Evolutionary conservation across 768 basidiomycete species (phyloP).

Genomic region (Lentinula lateritia): DNA sequence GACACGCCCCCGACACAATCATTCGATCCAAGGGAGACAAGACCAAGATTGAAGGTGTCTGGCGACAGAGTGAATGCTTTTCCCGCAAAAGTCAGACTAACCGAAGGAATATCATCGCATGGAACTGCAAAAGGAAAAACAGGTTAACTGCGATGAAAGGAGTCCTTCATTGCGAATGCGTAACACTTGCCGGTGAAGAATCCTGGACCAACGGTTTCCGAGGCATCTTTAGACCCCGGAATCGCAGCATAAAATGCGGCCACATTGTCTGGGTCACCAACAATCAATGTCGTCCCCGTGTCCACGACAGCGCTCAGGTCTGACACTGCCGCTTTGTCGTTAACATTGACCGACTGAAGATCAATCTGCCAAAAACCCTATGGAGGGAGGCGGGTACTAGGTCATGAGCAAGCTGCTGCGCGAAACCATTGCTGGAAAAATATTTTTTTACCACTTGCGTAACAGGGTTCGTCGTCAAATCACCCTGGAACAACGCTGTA

Average conservation of each 20-base stretch:
- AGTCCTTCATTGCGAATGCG: not conserved
- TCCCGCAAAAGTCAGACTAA: slow-evolving; percentile 34
- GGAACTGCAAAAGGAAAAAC: slow-evolving; percentile 18
- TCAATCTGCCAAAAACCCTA: slow-evolving; percentile 29
- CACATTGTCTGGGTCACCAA: slow-evolving; percentile 25
- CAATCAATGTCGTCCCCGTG: slow-evolving; percentile 36
- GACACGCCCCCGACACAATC: slow-evolving; percentile 45
- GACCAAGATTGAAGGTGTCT: slow-evolving; percentile 34
- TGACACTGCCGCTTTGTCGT: slow-evolving; percentile 13
- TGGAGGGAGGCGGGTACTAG: slow-evolving; percentile 2
- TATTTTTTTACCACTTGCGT: slow-evolving; percentile 18
- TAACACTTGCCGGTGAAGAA: slow-evolving; percentile 22
- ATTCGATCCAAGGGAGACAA: slow-evolving; percentile 40
- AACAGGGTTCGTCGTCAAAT: slow-evolving; percentile 33
- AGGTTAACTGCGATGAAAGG: not conserved
- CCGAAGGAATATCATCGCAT: slow-evolving; percentile 19
- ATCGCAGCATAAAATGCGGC: slow-evolving; percentile 24
- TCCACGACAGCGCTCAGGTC: slow-evolving; percentile 27
- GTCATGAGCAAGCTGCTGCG: not conserved
- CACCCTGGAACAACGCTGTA: slow-evolving; percentile 35
- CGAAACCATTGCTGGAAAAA: not conserved
- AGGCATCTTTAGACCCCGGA: slow-evolving; percentile 23
- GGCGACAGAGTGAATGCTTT: slow-evolving; percentile 38
- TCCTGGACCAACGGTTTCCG: slow-evolving; percentile 18
- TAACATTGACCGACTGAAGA: slow-evolving; percentile 23